phyloP scores from a whole-genome alignment of 1,139 yeast species.

The Lodderomyces beijingensis region DNA sequence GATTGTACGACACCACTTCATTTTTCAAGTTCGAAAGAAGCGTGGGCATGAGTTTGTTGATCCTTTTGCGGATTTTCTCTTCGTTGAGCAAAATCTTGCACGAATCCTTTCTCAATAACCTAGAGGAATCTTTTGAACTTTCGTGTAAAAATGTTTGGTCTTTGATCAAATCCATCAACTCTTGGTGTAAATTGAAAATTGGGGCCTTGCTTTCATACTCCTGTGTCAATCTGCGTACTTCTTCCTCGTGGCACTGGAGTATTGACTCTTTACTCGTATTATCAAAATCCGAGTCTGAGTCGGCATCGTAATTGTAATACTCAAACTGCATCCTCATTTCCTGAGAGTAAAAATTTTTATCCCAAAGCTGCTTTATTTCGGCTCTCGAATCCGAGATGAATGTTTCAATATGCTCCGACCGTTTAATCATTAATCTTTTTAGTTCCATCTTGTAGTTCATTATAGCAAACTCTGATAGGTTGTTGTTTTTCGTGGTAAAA shows the following conservation, averaged over 20 bases:
- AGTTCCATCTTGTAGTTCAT: slow-evolving; percentile 50
- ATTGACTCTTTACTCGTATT: slow-evolving; percentile 51
- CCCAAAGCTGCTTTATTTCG: slow-evolving; percentile 62
- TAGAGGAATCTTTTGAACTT: slow-evolving; percentile 74
- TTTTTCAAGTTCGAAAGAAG: slow-evolving; percentile 49
- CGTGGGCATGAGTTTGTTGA: slow-evolving; percentile 64
- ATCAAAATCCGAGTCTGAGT: too few species aligned
- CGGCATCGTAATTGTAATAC: slow-evolving; percentile 34
- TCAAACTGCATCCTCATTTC: slow-evolving; percentile 36
- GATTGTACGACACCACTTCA: slow-evolving; percentile 47
- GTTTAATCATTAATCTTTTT: slow-evolving; percentile 52
- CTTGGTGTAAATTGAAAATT: slow-evolving; percentile 50
- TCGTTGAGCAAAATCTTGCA: slow-evolving; percentile 77
- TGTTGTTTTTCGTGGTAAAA: slow-evolving; percentile 34
- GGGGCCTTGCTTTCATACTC: slow-evolving; percentile 52
- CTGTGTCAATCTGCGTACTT: slow-evolving; percentile 47
- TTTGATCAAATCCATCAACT: slow-evolving; percentile 49
- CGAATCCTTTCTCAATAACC: slow-evolving; percentile 71
- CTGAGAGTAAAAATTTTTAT: slow-evolving; percentile 51
- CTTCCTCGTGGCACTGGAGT: slow-evolving; percentile 59
- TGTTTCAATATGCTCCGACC: slow-evolving; percentile 61
- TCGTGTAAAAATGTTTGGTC: slow-evolving; percentile 64
- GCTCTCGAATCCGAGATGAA: slow-evolving; percentile 60
- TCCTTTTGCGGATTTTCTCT: slow-evolving; percentile 66
- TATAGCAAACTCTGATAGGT: slow-evolving; percentile 34